Conservation (phyloP, 805 yeast genomes). For the Candida boleticola region DNA sequence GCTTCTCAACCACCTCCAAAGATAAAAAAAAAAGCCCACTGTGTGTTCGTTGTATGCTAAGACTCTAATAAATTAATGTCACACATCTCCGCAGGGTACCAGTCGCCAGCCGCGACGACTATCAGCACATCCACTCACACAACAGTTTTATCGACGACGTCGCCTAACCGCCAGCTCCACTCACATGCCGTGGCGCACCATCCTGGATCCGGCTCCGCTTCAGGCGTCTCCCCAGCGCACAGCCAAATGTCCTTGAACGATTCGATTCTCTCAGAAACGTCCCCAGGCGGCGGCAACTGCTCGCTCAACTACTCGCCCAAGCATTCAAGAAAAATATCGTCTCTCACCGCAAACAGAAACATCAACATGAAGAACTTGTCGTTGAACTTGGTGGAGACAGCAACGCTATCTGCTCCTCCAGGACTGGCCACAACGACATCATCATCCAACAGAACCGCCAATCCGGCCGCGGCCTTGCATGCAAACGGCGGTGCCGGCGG, state of each 20-base stretch:
- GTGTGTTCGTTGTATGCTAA: background rate
- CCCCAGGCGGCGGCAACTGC: constrained; percentile 1
- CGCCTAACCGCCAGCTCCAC: background rate
- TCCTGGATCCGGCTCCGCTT: background rate
- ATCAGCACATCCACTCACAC: constrained; percentile 1
- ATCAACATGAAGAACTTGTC: constrained; percentile 39
- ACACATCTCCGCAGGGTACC: constrained; percentile 2
- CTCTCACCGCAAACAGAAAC: constrained; percentile 22
- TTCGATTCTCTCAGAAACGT: background rate
- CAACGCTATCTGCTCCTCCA: too few relatives aligned
- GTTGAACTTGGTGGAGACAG: constrained; percentile 24
- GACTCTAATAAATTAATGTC: background rate
- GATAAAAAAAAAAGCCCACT: too few relatives aligned
- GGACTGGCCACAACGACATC: too few relatives aligned
- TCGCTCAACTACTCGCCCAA: constrained; percentile 36
- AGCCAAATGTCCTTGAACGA: constrained; percentile 2
- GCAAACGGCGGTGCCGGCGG: constrained; percentile 3
- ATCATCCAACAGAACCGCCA: constrained; percentile 6
- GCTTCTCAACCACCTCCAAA: too few relatives aligned
- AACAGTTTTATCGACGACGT: background rate
- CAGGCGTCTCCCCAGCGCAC: background rate
- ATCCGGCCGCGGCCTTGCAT: too few relatives aligned
- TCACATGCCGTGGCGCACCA: background rate
- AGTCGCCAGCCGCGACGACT: background rate
- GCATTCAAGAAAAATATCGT: constrained; percentile 30